Percentiles rank a stretch among this genome's conserved stretches.
Evolutionary conservation across 257 asterid species (phyloP).

Genomic region (Nicotiana benthamiana): DNA sequence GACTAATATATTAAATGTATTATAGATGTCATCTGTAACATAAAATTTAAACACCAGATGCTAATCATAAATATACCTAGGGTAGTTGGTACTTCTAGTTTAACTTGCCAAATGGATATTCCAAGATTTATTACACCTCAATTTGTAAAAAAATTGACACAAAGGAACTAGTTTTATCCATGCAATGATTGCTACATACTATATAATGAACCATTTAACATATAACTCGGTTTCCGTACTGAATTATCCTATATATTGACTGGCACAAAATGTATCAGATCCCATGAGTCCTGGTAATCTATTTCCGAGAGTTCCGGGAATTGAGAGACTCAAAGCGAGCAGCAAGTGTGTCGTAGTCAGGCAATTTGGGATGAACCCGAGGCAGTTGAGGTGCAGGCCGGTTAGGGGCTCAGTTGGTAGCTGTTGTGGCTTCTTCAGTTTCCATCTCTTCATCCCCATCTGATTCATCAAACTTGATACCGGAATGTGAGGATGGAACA

Average conservation of each 20-base stretch:
- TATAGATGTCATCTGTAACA: too few species aligned
- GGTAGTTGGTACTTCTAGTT: background rate
- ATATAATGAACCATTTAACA: background rate
- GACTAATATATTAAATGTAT: too few species aligned
- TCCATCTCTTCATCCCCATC: conserved; percentile 35
- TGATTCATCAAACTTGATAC: conserved; percentile 57
- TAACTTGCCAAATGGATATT: background rate
- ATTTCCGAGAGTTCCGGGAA: conserved; percentile 26
- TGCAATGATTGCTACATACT: background rate
- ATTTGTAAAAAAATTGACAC: background rate
- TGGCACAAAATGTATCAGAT: background rate
- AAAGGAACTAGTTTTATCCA: background rate
- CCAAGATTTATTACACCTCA: background rate
- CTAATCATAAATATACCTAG: background rate
- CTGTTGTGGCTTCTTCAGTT: conserved; percentile 20
- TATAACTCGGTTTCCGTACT: conserved; percentile 1
- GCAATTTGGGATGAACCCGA: conserved; percentile 82
- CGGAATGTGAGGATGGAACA: conserved; percentile 27
- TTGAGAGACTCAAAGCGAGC: conserved; percentile 94
- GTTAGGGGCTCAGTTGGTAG: conserved; percentile 33
- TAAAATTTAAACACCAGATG: background rate
- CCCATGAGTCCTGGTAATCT: background rate
- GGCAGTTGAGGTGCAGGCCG: conserved; percentile 49
- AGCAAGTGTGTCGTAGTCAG: conserved; percentile 72
- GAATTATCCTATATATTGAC: background rate